Base-by-base conservation (phyloP, 176 grass and related monocot species). In the Oryza nivara region DNA sequence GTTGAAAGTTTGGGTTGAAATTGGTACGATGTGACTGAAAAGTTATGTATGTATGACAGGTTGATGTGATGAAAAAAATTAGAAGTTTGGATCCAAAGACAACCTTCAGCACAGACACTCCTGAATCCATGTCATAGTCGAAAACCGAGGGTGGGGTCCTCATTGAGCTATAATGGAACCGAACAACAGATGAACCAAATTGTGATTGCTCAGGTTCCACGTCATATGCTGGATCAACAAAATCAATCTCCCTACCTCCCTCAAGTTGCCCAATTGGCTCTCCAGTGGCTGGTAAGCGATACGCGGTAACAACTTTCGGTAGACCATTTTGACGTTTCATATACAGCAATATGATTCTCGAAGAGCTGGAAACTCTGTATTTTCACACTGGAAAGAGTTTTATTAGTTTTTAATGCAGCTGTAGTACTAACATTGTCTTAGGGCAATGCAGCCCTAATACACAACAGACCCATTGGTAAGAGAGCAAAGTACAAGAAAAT, bases 101-200 rank as follows among this genome's bases (percentile, higher is more conserved):
- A 28, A 1, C 28, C 28, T 98, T 98, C 87, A 91, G 44, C 78
- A 91, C 82, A 23, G 23, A 93, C 22, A 86, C 80, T 36, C 91
- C 89, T 46, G 89, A 88, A 84, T 95, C 87, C 96, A 98, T 90
- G 83, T 95, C 91, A 75, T 95, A 90, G 80, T 98, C 91, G 5
- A 93, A 98, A 20, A 95, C 85, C 80, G 91, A 95, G 35, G 72
- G 79, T 0, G 96, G 92, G 52, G 92, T 93, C 80, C 85, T 83
- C 85, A 98, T 81, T 61, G 96, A 95, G 32, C 96, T 95, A 68
- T 95, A 98, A 85, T 58, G 85, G 90, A 88, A 95, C 34, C 91
- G 89, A 63, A 98, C 51, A 80, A 98, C 77, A 36, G 65, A 78
- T 73, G 92, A 95, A 88, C 77, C 79, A 71, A 90, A 98, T 34